These are phyloP conservation scores for Zychaea mexicana DNA, from an alignment of 371 early-diverging fungal species.

Conservation along the genomic window DNA sequence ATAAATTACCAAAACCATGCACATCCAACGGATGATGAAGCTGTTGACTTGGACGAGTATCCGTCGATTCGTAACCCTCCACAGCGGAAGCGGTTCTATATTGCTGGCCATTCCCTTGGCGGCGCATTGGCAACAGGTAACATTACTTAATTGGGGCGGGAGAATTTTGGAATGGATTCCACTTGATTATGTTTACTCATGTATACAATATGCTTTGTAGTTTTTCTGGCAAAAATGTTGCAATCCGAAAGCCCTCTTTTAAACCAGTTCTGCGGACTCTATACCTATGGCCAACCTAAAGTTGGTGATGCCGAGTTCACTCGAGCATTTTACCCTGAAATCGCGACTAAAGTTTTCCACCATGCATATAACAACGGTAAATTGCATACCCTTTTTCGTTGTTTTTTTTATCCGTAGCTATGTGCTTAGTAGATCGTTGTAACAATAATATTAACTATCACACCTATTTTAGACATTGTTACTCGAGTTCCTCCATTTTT, in stretches of 20 bases:
- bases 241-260: constrained; percentile 56
- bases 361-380: constrained; percentile 61
- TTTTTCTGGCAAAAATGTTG: constrained; percentile 63
- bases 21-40: neutral
- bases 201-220: constrained; percentile 20
- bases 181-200: too few species aligned
- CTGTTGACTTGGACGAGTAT: neutral
- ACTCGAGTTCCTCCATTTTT: constrained; percentile 41
- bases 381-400: neutral
- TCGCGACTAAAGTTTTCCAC: constrained; percentile 59
- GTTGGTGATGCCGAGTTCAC: constrained; percentile 59
- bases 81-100: constrained; percentile 34
- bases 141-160: too few species aligned
- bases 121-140: constrained; percentile 48
- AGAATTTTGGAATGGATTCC: neutral
- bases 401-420: neutral
- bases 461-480: constrained; percentile 34
- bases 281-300: constrained; percentile 63
- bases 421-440: too few species aligned
- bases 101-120: constrained; percentile 50
- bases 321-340: constrained; percentile 44
- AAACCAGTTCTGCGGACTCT: constrained; percentile 57
- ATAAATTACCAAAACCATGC: constrained; percentile 15
- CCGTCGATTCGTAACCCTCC: neutral
- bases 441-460: neutral